These are phyloP conservation scores for Wallacemonas sp. DNA, from an alignment of 208 protist species.

Conservation along the genomic window DNA sequence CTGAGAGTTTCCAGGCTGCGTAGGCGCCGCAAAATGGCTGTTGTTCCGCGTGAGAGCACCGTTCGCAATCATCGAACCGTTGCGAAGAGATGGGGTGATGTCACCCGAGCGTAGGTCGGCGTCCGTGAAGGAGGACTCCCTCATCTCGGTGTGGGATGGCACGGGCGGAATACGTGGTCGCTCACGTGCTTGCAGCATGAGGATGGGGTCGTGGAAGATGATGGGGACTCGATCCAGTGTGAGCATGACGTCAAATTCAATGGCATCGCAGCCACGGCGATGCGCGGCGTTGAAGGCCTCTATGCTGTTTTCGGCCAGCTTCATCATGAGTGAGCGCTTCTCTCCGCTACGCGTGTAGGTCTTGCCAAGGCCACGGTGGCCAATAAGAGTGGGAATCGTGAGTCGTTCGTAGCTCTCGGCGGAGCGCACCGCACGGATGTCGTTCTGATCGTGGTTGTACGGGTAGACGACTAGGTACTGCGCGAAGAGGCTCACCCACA, in stretches of 20 bases:
- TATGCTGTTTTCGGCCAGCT: constrained; percentile 81
- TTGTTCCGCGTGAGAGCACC: too few species aligned
- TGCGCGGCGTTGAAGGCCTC: constrained; percentile 72
- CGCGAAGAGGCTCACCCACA: constrained; percentile 59
- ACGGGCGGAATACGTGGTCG: constrained; percentile 1
- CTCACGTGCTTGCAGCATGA: constrained; percentile 67
- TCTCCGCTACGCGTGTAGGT: constrained; percentile 60
- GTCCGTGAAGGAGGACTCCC: constrained; percentile 10
- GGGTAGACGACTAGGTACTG: constrained; percentile 70
- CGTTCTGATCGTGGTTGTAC: constrained; percentile 30
- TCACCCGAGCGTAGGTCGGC: neutral
- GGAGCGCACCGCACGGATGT: constrained; percentile 67
- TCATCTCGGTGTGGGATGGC: neutral
- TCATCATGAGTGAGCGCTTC: constrained; percentile 25
- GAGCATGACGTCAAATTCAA: constrained; percentile 89
- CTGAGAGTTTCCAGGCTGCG: neutral
- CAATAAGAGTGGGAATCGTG: constrained; percentile 62
- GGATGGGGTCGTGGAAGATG: constrained; percentile 77
- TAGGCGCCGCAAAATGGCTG: too few species aligned
- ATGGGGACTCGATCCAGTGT: constrained; percentile 72
- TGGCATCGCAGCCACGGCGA: constrained; percentile 65
- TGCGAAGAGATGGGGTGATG: neutral
- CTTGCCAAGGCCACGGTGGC: constrained; percentile 79
- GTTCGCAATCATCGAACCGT: constrained; percentile 3
- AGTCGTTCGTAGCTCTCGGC: constrained; percentile 43